phyloP scores from a whole-genome alignment of 108 stramenopile species.

The Cyclostephanos tholiformis region DNA sequence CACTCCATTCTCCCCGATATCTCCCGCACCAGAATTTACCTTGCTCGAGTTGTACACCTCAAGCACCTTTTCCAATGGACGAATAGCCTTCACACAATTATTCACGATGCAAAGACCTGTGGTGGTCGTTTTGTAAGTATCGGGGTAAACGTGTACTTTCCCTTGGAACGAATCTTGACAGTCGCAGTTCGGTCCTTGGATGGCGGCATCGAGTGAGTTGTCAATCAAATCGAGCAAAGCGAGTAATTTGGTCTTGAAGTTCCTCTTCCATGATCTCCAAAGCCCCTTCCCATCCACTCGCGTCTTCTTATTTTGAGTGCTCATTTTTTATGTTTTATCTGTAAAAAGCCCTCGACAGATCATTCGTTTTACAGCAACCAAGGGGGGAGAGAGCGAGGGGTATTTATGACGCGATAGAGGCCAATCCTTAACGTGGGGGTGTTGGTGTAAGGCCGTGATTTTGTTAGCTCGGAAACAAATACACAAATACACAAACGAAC shows the following conservation, averaged over 20 bases:
- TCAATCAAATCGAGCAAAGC: conserved; percentile 74
- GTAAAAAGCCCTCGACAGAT: not conserved
- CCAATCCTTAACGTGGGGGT: too few relatives aligned
- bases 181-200: conserved; percentile 6
- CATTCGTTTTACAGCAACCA: too few relatives aligned
- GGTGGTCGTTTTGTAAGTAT: conserved; percentile 10
- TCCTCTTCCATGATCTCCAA: conserved; percentile 69
- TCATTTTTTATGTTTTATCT: not conserved
- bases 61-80: conserved; percentile 46
- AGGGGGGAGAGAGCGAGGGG: too few relatives aligned
- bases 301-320: conserved; percentile 16
- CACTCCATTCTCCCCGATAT: conserved; percentile 50
- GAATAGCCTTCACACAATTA: conserved; percentile 36
- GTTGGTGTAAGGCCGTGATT: too few relatives aligned
- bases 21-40: conserved; percentile 27
- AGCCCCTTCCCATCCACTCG: conserved; percentile 64
- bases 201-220: conserved; percentile 73
- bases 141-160: conserved; percentile 36
- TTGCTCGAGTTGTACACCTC: conserved; percentile 58
- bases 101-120: conserved; percentile 55
- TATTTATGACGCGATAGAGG: too few relatives aligned
- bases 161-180: conserved; percentile 22
- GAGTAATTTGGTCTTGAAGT: conserved; percentile 56
- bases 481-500: too few relatives aligned
- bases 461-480: too few relatives aligned